A percentile compares a stretch with the other conserved stretches of the same genome.
Conservation (phyloP, 2,329 filamentous ascomycete species). For the Monilinia polystroma region DNA sequence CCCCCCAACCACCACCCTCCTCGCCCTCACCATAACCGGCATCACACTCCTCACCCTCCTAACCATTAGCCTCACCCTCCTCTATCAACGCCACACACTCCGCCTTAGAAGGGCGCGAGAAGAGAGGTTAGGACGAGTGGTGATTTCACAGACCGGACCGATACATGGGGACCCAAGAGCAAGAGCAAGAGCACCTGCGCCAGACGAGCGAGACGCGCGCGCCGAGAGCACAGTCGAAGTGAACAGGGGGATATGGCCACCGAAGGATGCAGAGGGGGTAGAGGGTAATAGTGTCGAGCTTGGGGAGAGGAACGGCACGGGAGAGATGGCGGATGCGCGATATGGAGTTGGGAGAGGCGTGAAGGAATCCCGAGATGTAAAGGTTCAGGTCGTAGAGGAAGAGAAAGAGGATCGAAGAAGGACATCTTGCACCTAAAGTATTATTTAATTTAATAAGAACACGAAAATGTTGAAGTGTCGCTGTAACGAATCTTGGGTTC, state of each 20-base stretch:
- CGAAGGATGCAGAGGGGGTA: too few relatives aligned
- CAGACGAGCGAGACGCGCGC: background rate
- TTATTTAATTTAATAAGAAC: too few relatives aligned
- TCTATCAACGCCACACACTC: too few relatives aligned
- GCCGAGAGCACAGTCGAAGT: background rate
- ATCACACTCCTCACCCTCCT: background rate
- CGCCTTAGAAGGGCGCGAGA: background rate
- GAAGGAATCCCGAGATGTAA: too few relatives aligned
- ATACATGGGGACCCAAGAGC: background rate
- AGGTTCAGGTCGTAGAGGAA: too few relatives aligned
- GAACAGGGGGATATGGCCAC: too few relatives aligned
- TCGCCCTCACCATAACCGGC: background rate
- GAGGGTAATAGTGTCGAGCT: too few relatives aligned
- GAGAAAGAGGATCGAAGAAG: too few relatives aligned
- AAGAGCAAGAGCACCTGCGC: too few relatives aligned
- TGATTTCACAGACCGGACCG: background rate
- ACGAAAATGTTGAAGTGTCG: too few relatives aligned
- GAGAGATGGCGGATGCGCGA: background rate
- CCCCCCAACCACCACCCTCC: background rate
- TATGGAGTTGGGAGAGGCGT: background rate
- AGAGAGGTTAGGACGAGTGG: background rate
- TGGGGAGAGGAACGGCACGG: background rate
- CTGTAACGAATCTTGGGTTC: too few relatives aligned
- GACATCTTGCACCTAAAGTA: too few relatives aligned
- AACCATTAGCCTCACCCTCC: background rate